Conservation (phyloP, 2,329 filamentous ascomycete species). For the Alternaria angustiovoidea region DNA sequence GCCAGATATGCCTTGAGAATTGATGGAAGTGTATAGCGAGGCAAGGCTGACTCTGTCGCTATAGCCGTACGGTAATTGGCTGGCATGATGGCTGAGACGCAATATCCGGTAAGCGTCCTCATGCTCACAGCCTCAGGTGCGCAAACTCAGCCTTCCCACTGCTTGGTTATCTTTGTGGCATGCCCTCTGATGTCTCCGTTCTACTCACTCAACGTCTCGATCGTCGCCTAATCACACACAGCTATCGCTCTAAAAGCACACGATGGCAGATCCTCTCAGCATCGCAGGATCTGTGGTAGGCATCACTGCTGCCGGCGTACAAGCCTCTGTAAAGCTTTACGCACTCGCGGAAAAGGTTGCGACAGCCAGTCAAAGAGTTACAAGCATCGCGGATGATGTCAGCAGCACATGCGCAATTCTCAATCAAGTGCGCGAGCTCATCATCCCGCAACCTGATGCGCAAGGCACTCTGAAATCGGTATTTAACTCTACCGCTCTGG, state of each 20-base stretch:
- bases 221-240: too few species aligned
- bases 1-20: too few species aligned
- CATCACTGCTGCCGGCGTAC: slow-evolving; percentile 12
- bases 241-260: not conserved
- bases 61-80: too few species aligned
- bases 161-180: too few species aligned
- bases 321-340: slow-evolving; percentile 12
- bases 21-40: too few species aligned
- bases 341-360: slow-evolving; percentile 16
- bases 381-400: slow-evolving; percentile 17
- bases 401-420: slow-evolving; percentile 18
- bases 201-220: too few species aligned
- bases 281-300: slow-evolving; percentile 16
- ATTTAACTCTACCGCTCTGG: slow-evolving; percentile 3
- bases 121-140: too few species aligned
- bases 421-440: slow-evolving; percentile 15
- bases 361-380: slow-evolving; percentile 4
- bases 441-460: slow-evolving; percentile 5
- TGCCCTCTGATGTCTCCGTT: too few species aligned
- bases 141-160: too few species aligned
- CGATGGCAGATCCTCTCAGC: slow-evolving; percentile 22
- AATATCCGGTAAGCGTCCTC: too few species aligned
- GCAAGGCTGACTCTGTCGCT: too few species aligned
- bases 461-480: slow-evolving; percentile 9
- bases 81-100: too few species aligned